A percentile compares a stretch with the other conserved stretches of the same genome.
phyloP scores from a whole-genome alignment of 2,329 filamentous ascomycete species.

The Fusarium sp. region DNA sequence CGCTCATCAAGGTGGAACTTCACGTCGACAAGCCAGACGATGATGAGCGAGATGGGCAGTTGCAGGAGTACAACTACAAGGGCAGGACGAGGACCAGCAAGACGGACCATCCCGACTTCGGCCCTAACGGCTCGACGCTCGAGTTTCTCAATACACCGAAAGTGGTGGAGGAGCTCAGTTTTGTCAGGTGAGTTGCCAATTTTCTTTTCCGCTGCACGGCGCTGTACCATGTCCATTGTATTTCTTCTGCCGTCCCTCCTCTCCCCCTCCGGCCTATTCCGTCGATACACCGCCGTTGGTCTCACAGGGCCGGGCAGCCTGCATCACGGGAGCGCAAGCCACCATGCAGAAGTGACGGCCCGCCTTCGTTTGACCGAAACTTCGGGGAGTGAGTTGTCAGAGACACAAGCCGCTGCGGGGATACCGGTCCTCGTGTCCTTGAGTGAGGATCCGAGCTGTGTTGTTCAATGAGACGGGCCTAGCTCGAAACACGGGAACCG shows the following conservation, averaged over 20 bases:
- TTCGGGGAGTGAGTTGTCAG: slow-evolving; percentile 9
- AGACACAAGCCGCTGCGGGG: slow-evolving; percentile 5
- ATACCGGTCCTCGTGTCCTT: slow-evolving; percentile 10
- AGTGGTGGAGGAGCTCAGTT: slow-evolving; percentile 74
- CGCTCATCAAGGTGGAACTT: slow-evolving; percentile 79
- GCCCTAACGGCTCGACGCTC: slow-evolving; percentile 58
- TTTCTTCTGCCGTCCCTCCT: neutral
- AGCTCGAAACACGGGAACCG: neutral
- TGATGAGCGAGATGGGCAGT: slow-evolving; percentile 41
- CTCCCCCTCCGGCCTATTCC: neutral
- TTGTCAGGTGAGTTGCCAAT: slow-evolving; percentile 67
- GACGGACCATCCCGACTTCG: slow-evolving; percentile 71
- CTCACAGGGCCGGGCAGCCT: slow-evolving; percentile 3
- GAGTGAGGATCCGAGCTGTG: neutral
- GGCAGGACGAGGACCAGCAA: slow-evolving; percentile 62
- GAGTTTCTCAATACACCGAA: slow-evolving; percentile 65
- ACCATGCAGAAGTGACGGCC: neutral
- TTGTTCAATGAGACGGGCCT: neutral
- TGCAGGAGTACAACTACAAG: slow-evolving; percentile 65
- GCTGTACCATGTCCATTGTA: neutral
- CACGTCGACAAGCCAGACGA: slow-evolving; percentile 72
- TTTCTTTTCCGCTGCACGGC: slow-evolving; percentile 4
- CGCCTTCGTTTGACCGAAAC: slow-evolving; percentile 9
- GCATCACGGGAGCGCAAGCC: slow-evolving; percentile 8
- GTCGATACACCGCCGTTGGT: slow-evolving; percentile 13